Base-by-base conservation (phyloP, 192 early-diverging fungal species). In the Glomus cerebriforme region DNA sequence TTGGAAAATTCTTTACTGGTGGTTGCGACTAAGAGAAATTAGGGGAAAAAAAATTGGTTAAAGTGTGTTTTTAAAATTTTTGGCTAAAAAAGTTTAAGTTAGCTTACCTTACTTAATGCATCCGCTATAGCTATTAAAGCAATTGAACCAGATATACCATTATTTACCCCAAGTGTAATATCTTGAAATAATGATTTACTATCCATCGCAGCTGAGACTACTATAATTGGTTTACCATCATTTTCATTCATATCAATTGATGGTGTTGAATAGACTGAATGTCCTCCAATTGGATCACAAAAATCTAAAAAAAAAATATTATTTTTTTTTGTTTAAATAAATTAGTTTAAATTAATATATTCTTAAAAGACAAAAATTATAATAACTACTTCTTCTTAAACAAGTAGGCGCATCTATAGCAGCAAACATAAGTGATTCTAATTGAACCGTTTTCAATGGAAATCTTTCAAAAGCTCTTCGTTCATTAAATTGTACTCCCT, bases 381-480 rank as follows among this genome's bases (percentile, higher is more conserved):
- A 22, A 62, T 49, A n/a, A 60, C 19, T 75, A 90, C 93, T 87
- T 86, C 92, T 81, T 79, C 90, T 83, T 15, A 96, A 84, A 80
- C 95, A 96, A 2, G 91, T 89, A 7, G 70, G 81, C 7, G 92
- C 74, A 85, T 96, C 83, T 34, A 85, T 72, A n/a, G 91, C 91
- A 2, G 87, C 91, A 77, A 82, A 92, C 92, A 94, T 95, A 62
- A 90, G 86, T 26, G 88, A 85, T 59, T 91, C 81, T 70, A 96
- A 92, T 80, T 96, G 86, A 39, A 93, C 84, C 0, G 91, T 81
- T 84, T 92, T 89, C 7, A 94, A 79, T 7, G 92, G 94, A 77
- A 90, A 94, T 3, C 79, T 69, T 24, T n/a, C 68, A 76, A 92
- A 94, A 1, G 79, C 62, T 29, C 79, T 78, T 13, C 79, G 34